A percentile compares a stretch with the other conserved stretches of the same genome.
Conservation (phyloP, 352 stramenopile genomes). For the Stramenopiles sp. region DNA sequence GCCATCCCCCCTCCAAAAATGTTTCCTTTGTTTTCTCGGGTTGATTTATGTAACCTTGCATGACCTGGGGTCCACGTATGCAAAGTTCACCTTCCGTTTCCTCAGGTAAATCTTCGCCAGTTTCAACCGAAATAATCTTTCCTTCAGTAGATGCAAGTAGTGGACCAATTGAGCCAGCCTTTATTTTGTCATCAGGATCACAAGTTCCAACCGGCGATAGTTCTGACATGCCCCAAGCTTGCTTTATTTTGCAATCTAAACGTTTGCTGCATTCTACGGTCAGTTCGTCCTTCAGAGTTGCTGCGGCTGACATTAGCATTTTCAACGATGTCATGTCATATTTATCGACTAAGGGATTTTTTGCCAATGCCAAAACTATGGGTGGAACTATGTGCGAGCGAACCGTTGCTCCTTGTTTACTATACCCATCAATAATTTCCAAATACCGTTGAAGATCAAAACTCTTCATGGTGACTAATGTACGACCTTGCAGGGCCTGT, state of each 20-base stretch:
- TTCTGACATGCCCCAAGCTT: slow-evolving; percentile 45
- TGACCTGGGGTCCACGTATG: slow-evolving; percentile 60
- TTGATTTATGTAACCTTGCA: slow-evolving; percentile 69
- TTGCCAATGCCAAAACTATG: slow-evolving; percentile 49
- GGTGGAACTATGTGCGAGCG: slow-evolving; percentile 62
- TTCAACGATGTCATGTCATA: slow-evolving; percentile 62
- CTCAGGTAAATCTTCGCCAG: slow-evolving; percentile 31
- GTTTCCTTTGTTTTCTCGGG: slow-evolving; percentile 50
- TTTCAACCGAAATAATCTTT: slow-evolving; percentile 32
- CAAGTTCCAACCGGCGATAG: slow-evolving; percentile 20
- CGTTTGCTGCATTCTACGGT: slow-evolving; percentile 38
- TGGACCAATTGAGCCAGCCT: slow-evolving; percentile 28
- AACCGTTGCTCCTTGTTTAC: not conserved
- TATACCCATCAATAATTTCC: slow-evolving; percentile 39
- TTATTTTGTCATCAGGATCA: slow-evolving; percentile 6
- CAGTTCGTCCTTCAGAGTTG: slow-evolving; percentile 46
- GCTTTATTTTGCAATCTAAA: slow-evolving; percentile 33
- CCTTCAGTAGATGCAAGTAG: slow-evolving; percentile 39
- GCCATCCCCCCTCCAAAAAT: slow-evolving; percentile 41
- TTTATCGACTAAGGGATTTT: slow-evolving; percentile 64
- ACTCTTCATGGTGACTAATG: slow-evolving; percentile 54
- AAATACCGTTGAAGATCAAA: slow-evolving; percentile 71
- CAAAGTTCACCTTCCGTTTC: slow-evolving; percentile 43
- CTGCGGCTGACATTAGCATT: slow-evolving; percentile 43
- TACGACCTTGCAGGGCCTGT: slow-evolving; percentile 44